Evolutionary conservation across 768 basidiomycete species (phyloP), one percentile per base, ranked within the genome.

Genomic region (Neoboletus brunneissimus): DNA sequence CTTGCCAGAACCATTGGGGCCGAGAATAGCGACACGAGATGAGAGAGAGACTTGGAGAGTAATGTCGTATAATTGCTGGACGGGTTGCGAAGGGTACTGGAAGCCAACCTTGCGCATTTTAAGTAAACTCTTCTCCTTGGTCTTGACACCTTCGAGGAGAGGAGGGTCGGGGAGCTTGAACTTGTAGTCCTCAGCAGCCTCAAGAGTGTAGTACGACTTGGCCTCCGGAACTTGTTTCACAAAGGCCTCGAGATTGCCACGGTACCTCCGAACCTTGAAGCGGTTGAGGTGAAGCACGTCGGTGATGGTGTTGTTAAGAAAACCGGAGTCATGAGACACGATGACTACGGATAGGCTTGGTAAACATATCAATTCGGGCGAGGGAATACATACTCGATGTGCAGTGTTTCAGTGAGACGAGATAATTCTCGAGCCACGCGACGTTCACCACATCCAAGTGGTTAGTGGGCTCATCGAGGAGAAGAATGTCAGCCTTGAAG

Each of bases 1-100:
- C 79, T 98, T 98, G 64, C 95, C 94, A 69, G 97, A 98, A 76
- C 97, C 97, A 81, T 99, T 96, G 66, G 97, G 97, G 61, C 97
- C 97, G 64, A 99, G 90, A 71, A 99, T 76, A 63, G 97, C 97
- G 67, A 98, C 96, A 82, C 97, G 95, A 56, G 97, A 98, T 18
- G 94, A 97, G 59, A 98, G 85, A 5, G 95, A 98, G 59, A 98
- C 89, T 86, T 97, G 95, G 59, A 98, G 90, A 51, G 89, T 86
- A 76, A 98, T 93, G 77, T 98, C 89, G 82, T 85, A 88, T 64
- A 97, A 82, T 73, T 96, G 94, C 74, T 96, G 95, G 55, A 90
- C 83, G 51, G 86, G 68, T 66, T 89, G 84, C 29, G 85, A 82
- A 47, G 92, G 91, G 78, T 98, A 98, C 77, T 97, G 94, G 91